These are phyloP conservation scores for Chenopodium quinoa DNA, from an alignment of 148 eudicot genomes.

Conservation along the genomic window DNA sequence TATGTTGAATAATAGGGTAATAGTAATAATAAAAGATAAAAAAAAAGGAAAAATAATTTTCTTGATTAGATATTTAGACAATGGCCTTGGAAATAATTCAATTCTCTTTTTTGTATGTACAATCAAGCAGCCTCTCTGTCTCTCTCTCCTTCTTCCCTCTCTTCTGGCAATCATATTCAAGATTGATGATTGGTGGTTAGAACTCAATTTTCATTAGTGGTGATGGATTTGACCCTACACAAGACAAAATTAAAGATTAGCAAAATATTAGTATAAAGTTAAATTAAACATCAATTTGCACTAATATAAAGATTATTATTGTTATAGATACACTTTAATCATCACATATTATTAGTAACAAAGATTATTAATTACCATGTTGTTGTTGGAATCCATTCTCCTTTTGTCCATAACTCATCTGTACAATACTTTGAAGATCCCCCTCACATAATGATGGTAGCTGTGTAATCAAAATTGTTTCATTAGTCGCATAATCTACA, in stretches of 20 bases:
- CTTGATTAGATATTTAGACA: constrained; percentile 29
- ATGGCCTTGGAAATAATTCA: constrained; percentile 23
- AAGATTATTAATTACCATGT: constrained; percentile 32
- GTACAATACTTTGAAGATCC: constrained; percentile 78
- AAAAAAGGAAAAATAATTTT: background rate
- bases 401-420: constrained; percentile 60
- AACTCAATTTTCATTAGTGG: constrained; percentile 65
- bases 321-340: background rate
- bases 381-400: constrained; percentile 35
- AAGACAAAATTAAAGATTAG: constrained; percentile 10
- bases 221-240: constrained; percentile 47
- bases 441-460: constrained; percentile 55
- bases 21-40: background rate
- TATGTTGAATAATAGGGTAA: background rate
- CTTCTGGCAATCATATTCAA: constrained; percentile 35
- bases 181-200: constrained; percentile 41
- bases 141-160: constrained; percentile 13
- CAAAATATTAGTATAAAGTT: background rate
- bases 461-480: constrained; percentile 35
- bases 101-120: constrained; percentile 48
- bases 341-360: background rate
- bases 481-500: background rate
- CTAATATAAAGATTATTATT: constrained; percentile 19
- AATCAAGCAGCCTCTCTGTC: constrained; percentile 42
- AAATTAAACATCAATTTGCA: constrained; percentile 4